Evolutionary conservation across 257 asterid species (phyloP).

Genomic region (Asclepias syriaca): DNA sequence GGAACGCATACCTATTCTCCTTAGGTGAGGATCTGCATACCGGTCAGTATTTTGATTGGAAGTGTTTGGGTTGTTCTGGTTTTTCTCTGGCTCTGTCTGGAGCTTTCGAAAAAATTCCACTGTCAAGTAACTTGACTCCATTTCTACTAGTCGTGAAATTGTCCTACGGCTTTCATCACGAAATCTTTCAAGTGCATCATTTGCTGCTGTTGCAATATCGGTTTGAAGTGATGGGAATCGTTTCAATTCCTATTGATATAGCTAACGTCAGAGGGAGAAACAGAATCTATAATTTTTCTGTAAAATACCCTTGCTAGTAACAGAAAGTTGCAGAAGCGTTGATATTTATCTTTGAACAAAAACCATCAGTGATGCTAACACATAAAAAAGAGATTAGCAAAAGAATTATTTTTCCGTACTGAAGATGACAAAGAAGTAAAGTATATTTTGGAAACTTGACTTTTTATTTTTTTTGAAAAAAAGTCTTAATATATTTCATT

Average conservation of each 20-base stretch:
- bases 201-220: constrained; percentile 91
- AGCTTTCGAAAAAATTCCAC: constrained; percentile 91
- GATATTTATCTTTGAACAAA: neutral
- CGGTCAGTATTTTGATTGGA: constrained; percentile 59
- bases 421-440: neutral
- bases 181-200: constrained; percentile 86
- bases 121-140: constrained; percentile 94
- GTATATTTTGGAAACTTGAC: too few species aligned
- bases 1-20: constrained; percentile 56
- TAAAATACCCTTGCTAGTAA: neutral
- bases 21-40: constrained; percentile 64
- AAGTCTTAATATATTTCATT: neutral
- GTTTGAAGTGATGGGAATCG: constrained; percentile 88
- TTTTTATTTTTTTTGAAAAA: too few species aligned
- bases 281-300: neutral
- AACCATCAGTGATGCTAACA: neutral
- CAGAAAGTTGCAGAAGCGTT: neutral
- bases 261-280: neutral
- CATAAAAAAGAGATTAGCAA: neutral
- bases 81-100: constrained; percentile 78
- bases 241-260: constrained; percentile 60
- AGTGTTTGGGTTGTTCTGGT: constrained; percentile 22
- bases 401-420: neutral
- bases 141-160: constrained; percentile 79
- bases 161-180: constrained; percentile 96